phyloP scores from a whole-genome alignment of 192 early-diverging fungal species.

The Coemansia reversa region DNA sequence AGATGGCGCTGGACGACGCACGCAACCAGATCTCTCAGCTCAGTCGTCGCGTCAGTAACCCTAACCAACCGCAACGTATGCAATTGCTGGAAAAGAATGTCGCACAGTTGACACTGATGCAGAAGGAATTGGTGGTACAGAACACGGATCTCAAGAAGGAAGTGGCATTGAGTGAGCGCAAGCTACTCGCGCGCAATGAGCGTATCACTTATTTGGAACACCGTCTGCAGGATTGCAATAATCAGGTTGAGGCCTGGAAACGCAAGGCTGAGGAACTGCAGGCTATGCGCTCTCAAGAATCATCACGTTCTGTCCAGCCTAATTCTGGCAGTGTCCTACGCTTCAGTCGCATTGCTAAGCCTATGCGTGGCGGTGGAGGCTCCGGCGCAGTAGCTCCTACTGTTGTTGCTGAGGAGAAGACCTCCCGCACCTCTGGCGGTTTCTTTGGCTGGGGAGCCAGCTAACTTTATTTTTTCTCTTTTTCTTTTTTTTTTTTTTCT shows the following conservation, averaged over 20 bases:
- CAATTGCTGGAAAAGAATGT: conserved; percentile 96
- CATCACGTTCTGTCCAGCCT: conserved; percentile 17
- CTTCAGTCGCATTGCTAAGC: conserved; percentile 86
- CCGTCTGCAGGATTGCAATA: conserved; percentile 69
- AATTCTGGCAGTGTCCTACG: conserved; percentile 43
- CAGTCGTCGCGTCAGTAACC: conserved; percentile 75
- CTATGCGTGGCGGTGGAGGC: conserved; percentile 81
- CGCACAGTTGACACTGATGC: conserved; percentile 93
- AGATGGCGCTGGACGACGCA: conserved; percentile 94
- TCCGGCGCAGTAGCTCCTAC: conserved; percentile 8
- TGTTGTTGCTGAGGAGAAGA: conserved; percentile 30
- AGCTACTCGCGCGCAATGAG: conserved; percentile 88
- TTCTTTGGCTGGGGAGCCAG: conserved; percentile 48
- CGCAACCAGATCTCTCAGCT: conserved; percentile 93
- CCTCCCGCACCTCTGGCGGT: conserved; percentile 15
- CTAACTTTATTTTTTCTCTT: conserved; percentile 9
- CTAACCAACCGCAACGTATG: conserved; percentile 94
- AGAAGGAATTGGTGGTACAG: conserved; percentile 95
- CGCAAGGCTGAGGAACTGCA: conserved; percentile 70
- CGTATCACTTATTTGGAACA: conserved; percentile 88
- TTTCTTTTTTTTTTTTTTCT: too few species aligned
- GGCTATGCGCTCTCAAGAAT: conserved; percentile 43
- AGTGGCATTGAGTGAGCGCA: conserved; percentile 83
- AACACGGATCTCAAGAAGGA: conserved; percentile 97
- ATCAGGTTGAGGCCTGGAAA: conserved; percentile 75